Evolutionary conservation across 2,329 filamentous ascomycete species (phyloP).

Genomic region (Monilinia polystroma): DNA sequence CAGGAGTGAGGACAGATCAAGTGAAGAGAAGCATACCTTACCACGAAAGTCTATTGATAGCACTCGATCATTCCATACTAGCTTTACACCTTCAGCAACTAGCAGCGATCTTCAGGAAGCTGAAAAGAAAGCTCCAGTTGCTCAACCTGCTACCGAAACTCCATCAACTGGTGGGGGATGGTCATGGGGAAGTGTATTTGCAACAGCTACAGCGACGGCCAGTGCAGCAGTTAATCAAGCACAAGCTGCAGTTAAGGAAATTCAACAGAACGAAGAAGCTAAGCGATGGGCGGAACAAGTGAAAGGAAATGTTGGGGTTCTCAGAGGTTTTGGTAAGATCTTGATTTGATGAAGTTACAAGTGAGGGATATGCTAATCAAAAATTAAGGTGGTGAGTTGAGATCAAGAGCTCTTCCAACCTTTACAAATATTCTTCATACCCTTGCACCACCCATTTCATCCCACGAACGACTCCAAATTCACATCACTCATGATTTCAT

Average conservation of each 20-base stretch:
- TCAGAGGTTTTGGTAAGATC: constrained; percentile 69
- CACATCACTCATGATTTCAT: constrained; percentile 96
- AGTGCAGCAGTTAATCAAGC: constrained; percentile 84
- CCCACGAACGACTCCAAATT: constrained; percentile 94
- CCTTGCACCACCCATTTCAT: constrained; percentile 91
- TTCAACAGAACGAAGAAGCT: constrained; percentile 94
- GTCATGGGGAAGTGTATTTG: constrained; percentile 79
- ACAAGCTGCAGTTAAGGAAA: constrained; percentile 88
- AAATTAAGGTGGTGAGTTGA: constrained; percentile 74
- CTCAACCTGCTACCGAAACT: constrained; percentile 43
- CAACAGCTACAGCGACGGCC: constrained; percentile 62
- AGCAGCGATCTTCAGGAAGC: constrained; percentile 58
- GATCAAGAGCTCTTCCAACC: constrained; percentile 83
- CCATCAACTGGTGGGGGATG: constrained; percentile 64
- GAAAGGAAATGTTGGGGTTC: constrained; percentile 77
- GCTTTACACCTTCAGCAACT: constrained; percentile 67
- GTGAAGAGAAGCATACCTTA: constrained; percentile 59
- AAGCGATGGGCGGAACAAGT: constrained; percentile 96
- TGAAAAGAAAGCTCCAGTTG: constrained; percentile 52
- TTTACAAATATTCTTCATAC: constrained; percentile 95
- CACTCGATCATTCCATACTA: constrained; percentile 66
- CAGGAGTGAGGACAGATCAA: constrained; percentile 43
- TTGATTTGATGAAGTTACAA: constrained; percentile 5
- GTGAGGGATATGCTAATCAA: constrained; percentile 25
- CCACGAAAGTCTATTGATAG: constrained; percentile 76